Evolutionary conservation across 2,329 filamentous ascomycete genomes (phyloP).

Genomic region (Stenocarpella maydis): DNA sequence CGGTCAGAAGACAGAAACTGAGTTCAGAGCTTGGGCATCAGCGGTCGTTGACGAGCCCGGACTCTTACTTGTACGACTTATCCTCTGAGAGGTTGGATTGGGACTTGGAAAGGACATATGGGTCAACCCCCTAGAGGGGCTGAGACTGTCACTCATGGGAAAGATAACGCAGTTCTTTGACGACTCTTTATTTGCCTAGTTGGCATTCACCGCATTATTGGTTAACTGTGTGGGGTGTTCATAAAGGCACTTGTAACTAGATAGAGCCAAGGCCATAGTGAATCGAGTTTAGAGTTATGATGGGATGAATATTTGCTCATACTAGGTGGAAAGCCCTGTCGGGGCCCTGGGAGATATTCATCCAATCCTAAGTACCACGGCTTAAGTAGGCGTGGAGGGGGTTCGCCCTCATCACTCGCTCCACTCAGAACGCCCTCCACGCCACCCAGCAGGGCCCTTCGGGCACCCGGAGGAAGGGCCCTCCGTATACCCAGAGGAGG

Average conservation of each 20-base stretch:
- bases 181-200: neutral
- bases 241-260: neutral
- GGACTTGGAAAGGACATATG: conserved; percentile 7
- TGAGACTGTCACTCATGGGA: neutral
- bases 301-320: too few species aligned
- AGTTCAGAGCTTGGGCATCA: neutral
- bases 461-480: too few species aligned
- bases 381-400: too few species aligned
- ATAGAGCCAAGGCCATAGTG: too few species aligned
- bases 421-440: too few species aligned
- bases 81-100: conserved; percentile 9
- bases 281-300: too few species aligned
- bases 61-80: neutral
- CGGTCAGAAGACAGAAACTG: neutral
- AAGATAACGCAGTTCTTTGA: neutral
- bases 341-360: too few species aligned
- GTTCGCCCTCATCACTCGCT: too few species aligned
- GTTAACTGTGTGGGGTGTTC: neutral
- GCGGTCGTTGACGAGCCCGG: conserved; percentile 10
- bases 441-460: too few species aligned
- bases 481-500: too few species aligned
- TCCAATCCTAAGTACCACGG: too few species aligned
- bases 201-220: neutral
- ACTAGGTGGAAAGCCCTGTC: too few species aligned
- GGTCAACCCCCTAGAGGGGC: conserved; percentile 4